Evolutionary conservation across 2,329 filamentous ascomycete species (phyloP).

Genomic region (Cladorrhinum sp.): DNA sequence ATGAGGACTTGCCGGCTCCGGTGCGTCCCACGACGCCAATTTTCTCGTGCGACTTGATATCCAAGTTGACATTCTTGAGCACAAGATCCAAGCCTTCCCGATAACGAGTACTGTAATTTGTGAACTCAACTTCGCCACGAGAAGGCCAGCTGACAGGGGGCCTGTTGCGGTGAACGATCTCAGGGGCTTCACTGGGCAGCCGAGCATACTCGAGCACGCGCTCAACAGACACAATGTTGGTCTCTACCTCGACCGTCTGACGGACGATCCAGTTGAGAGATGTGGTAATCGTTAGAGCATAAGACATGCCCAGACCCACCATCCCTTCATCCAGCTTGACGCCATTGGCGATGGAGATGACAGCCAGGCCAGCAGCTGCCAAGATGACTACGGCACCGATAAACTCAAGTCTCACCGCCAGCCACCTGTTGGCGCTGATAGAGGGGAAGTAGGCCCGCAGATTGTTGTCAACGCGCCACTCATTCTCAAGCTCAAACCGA

Average conservation of each 20-base stretch:
- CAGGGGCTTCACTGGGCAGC: conserved; percentile 88
- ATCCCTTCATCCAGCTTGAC: conserved; percentile 65
- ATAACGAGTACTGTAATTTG: conserved; percentile 92
- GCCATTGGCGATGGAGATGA: conserved; percentile 72
- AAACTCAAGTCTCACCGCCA: conserved; percentile 91
- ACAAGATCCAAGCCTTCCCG: conserved; percentile 86
- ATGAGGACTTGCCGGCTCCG: conserved; percentile 90
- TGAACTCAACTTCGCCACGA: conserved; percentile 82
- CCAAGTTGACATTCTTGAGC: conserved; percentile 84
- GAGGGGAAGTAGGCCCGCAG: conserved; percentile 93
- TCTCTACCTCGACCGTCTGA: conserved; percentile 99
- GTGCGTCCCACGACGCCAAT: conserved; percentile 96
- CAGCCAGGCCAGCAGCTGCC: conserved; percentile 75
- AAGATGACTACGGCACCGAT: conserved; percentile 94
- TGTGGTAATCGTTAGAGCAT: conserved; percentile 93
- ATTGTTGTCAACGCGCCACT: conserved; percentile 96
- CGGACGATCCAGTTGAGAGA: conserved; percentile 99
- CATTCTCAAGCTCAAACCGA: conserved; percentile 87
- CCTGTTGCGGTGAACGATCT: conserved; percentile 83
- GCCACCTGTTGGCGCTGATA: conserved; percentile 90
- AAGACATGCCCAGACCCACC: conserved; percentile 94
- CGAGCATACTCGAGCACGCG: conserved; percentile 92
- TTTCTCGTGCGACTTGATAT: conserved; percentile 96
- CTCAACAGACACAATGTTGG: conserved; percentile 99
- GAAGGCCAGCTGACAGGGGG: conserved; percentile 90